Percentiles rank a stretch among this genome's conserved stretches.
These are phyloP conservation scores for Centaurea solstitialis DNA, from an alignment of 129 eudicot species.

Conservation along the genomic window DNA sequence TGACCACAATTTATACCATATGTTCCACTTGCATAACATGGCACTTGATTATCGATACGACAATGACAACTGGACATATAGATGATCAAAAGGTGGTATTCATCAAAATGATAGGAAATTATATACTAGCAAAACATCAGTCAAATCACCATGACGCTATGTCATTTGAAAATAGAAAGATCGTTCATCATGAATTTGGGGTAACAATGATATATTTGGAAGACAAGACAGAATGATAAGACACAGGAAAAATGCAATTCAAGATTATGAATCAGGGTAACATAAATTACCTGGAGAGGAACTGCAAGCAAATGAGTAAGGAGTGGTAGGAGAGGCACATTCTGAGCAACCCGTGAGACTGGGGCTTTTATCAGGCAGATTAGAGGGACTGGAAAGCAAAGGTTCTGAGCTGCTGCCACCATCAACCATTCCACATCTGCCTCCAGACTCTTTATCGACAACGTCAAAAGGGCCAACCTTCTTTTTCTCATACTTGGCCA, in stretches of 20 bases:
- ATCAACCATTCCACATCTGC: slow-evolving; percentile 27
- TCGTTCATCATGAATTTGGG: not conserved
- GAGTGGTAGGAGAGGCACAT: slow-evolving; percentile 82
- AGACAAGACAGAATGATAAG: not conserved
- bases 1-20: not conserved
- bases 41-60: not conserved
- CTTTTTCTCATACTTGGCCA: slow-evolving; percentile 96
- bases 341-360: slow-evolving; percentile 45
- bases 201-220: not conserved
- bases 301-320: slow-evolving; percentile 90
- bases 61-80: not conserved
- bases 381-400: slow-evolving; percentile 30
- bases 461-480: slow-evolving; percentile 73
- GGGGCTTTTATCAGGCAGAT: slow-evolving; percentile 60
- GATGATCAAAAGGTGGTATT: not conserved
- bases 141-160: not conserved
- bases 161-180: not conserved
- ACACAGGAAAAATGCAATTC: not conserved
- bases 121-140: not conserved
- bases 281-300: slow-evolving; percentile 74
- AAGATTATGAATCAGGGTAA: not conserved
- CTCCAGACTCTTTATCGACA: slow-evolving; percentile 42
- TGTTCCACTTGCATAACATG: not conserved
- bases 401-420: slow-evolving; percentile 46
- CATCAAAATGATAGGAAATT: not conserved